Evolutionary conservation across 2,329 filamentous ascomycete species (phyloP).

Genomic region (Cladosporium sp.): DNA sequence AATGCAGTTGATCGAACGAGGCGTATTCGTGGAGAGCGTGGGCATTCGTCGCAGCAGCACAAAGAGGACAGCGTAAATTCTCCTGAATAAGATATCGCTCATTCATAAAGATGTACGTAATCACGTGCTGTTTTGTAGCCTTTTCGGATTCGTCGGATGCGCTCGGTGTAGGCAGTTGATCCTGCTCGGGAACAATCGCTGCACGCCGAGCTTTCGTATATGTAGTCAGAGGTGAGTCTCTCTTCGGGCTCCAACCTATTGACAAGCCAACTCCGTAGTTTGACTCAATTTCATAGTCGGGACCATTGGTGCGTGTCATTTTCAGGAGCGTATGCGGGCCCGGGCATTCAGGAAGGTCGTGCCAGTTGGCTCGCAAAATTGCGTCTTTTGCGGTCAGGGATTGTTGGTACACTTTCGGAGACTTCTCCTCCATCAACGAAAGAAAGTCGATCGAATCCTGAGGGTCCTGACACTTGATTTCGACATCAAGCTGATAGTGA

Average conservation of each 20-base stretch:
- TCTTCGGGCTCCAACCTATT: slow-evolving; percentile 24
- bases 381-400: slow-evolving; percentile 14
- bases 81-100: slow-evolving; percentile 13
- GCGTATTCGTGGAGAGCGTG: slow-evolving; percentile 14
- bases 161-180: slow-evolving; percentile 24
- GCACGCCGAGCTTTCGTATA: slow-evolving; percentile 14
- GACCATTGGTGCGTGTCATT: slow-evolving; percentile 14
- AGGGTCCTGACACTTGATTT: slow-evolving; percentile 26
- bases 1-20: slow-evolving; percentile 26
- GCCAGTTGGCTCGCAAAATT: slow-evolving; percentile 24
- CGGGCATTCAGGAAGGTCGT: slow-evolving; percentile 26
- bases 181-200: not conserved
- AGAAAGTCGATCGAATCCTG: slow-evolving; percentile 26
- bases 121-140: slow-evolving; percentile 8
- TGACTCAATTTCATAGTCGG: slow-evolving; percentile 12
- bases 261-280: slow-evolving; percentile 21
- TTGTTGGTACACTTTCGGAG: not conserved
- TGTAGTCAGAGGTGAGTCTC: slow-evolving; percentile 18
- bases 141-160: slow-evolving; percentile 20
- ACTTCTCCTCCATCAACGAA: slow-evolving; percentile 18
- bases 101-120: slow-evolving; percentile 22
- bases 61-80: slow-evolving; percentile 8
- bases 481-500: slow-evolving; percentile 21
- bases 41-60: not conserved
- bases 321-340: too few species aligned